A percentile compares a stretch with the other conserved stretches of the same genome.
Conservation (phyloP, 495 filamentous ascomycete genomes). For the Achaetomiella virescens region DNA sequence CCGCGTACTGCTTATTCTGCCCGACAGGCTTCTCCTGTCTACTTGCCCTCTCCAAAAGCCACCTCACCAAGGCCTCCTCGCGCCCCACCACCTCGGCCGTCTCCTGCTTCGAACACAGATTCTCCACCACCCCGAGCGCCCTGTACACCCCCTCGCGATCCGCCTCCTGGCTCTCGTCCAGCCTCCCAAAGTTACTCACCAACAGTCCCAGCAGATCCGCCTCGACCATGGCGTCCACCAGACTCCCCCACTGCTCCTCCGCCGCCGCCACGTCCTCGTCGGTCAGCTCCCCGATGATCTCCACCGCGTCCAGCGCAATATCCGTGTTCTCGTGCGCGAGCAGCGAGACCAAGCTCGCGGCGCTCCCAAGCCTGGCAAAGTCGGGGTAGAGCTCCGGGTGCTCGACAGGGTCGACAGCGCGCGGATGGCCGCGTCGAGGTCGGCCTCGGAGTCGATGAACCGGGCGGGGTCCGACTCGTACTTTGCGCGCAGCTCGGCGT, state of each 20-base stretch:
- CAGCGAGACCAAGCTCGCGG: conserved; percentile 67
- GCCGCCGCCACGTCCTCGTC: conserved; percentile 89
- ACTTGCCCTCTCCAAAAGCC: conserved; percentile 61
- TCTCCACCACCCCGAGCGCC: conserved; percentile 76
- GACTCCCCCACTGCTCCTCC: conserved; percentile 71
- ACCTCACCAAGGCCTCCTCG: conserved; percentile 60
- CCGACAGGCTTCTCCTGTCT: conserved; percentile 35
- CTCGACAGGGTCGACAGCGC: conserved; percentile 78
- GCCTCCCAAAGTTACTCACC: conserved; percentile 70
- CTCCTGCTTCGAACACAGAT: conserved; percentile 62
- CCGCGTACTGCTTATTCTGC: conserved; percentile 95
- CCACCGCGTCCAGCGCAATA: conserved; percentile 86
- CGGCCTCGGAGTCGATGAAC: conserved; percentile 70
- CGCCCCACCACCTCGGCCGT: conserved; percentile 62
- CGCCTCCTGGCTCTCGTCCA: conserved; percentile 72
- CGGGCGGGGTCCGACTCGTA: conserved; percentile 79
- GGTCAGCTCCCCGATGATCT: conserved; percentile 87
- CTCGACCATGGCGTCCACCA: conserved; percentile 79
- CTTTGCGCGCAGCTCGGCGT: conserved; percentile 85
- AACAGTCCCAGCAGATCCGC: conserved; percentile 79
- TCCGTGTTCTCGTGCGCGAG: conserved; percentile 95
- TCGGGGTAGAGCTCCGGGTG: conserved; percentile 80
- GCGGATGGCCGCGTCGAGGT: conserved; percentile 86
- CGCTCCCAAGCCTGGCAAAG: conserved; percentile 73
- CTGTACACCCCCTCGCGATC: conserved; percentile 85